Evolutionary conservation across 805 yeast genomes (phyloP).

Genomic region (Teunomyces funiuensis): DNA sequence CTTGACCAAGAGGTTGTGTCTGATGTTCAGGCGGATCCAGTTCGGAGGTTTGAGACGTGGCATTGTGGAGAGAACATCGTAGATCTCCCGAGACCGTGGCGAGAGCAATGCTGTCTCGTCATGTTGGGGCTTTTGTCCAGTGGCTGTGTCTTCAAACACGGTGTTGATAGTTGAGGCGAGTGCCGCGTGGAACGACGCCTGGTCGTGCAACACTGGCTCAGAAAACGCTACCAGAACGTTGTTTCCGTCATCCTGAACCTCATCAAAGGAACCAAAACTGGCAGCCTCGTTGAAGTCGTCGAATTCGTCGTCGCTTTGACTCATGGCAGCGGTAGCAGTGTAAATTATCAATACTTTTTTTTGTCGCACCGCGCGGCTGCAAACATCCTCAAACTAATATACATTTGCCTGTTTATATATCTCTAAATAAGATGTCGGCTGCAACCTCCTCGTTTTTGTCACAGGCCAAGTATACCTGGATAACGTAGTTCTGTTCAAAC

Average conservation of each 20-base stretch:
- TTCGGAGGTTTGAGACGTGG: conserved; percentile 58
- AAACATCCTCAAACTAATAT: no score
- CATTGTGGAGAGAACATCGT: conserved; percentile 46
- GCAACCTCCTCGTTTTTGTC: conserved; percentile 97
- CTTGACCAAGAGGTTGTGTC: conserved; percentile 60
- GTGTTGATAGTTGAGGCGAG: conserved; percentile 10
- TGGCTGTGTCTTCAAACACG: conserved; percentile 11
- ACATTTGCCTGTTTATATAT: conserved; percentile 26
- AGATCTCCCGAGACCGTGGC: conserved; percentile 40
- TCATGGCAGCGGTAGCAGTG: background rate
- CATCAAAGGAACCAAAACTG: conserved; percentile 41
- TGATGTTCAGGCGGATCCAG: conserved; percentile 67
- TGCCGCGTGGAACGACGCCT: background rate
- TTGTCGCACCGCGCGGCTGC: background rate
- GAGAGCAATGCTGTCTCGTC: conserved; percentile 16
- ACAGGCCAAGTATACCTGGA: conserved; percentile 95
- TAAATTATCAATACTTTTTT: background rate
- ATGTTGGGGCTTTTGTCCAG: conserved; percentile 10
- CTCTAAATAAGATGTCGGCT: conserved; percentile 80
- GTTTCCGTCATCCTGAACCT: no score
- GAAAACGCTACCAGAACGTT: background rate
- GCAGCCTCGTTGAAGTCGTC: conserved; percentile 14
- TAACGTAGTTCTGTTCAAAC: conserved; percentile 80
- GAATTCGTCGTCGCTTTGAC: conserved; percentile 6
- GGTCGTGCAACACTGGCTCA: background rate